Conservation (phyloP, 2,329 filamentous ascomycete species). For the Rutstroemia sp. region DNA sequence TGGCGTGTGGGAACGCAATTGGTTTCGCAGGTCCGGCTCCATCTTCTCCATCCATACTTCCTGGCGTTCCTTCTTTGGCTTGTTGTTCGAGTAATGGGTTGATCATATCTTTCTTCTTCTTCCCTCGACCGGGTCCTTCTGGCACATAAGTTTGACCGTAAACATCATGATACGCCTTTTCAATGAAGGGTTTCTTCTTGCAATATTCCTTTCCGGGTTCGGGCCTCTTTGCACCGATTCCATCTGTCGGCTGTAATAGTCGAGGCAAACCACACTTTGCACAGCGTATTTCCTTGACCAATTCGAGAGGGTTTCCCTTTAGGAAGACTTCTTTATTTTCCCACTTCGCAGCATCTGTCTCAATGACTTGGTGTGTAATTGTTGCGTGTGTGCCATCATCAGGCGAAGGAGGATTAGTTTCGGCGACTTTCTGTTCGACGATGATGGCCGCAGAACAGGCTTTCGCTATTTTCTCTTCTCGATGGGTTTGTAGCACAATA, state of each 20-base stretch:
- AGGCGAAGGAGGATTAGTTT: slow-evolving; percentile 16
- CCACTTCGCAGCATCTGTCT: slow-evolving; percentile 63
- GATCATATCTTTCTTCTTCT: slow-evolving; percentile 73
- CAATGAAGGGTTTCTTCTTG: slow-evolving; percentile 71
- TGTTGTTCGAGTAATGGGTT: slow-evolving; percentile 32
- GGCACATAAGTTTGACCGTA: slow-evolving; percentile 77
- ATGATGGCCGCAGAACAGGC: slow-evolving; percentile 57
- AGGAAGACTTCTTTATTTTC: slow-evolving; percentile 61
- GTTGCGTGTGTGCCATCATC: slow-evolving; percentile 41
- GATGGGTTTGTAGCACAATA: slow-evolving; percentile 66
- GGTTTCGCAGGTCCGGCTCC: slow-evolving; percentile 49
- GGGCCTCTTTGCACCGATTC: slow-evolving; percentile 57
- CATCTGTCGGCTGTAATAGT: slow-evolving; percentile 64
- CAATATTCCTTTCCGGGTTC: slow-evolving; percentile 67
- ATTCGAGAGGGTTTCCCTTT: slow-evolving; percentile 66
- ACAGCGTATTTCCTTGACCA: slow-evolving; percentile 64
- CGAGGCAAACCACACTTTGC: slow-evolving; percentile 68
- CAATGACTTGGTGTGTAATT: slow-evolving; percentile 36
- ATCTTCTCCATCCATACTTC: slow-evolving; percentile 39
- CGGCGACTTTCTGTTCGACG: slow-evolving; percentile 44
- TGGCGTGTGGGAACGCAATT: slow-evolving; percentile 57
- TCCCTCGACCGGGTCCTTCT: slow-evolving; percentile 67
- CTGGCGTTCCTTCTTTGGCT: slow-evolving; percentile 30
- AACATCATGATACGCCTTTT: slow-evolving; percentile 69
- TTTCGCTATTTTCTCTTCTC: slow-evolving; percentile 69